A percentile compares a stretch with the other conserved stretches of the same genome.
These are phyloP conservation scores for Mucuna pruriens DNA, from an alignment of 306 rosid genomes.

Conservation along the genomic window DNA sequence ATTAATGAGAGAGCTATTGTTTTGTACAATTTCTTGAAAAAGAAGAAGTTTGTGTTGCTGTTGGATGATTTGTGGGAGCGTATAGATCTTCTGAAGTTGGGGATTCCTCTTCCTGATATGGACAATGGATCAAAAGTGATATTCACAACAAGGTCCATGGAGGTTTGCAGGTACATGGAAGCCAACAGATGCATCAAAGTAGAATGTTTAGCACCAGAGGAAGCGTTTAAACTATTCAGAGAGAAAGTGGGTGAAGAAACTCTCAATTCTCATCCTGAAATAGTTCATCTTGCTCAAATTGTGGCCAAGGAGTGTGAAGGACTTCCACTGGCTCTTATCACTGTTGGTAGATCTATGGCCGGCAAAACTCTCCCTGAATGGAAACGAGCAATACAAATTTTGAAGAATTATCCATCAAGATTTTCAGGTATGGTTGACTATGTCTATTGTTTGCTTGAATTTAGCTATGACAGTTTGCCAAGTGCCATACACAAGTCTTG, in stretches of 20 bases:
- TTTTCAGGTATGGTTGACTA: not conserved
- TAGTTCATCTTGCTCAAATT: not conserved
- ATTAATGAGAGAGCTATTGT: not conserved
- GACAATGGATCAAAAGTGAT: not conserved
- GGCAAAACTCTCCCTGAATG: not conserved
- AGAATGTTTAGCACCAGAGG: not conserved
- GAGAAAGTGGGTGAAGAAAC: slow-evolving; percentile 14
- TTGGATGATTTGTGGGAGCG: not conserved
- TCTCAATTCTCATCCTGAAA: slow-evolving; percentile 7
- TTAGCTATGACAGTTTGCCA: not conserved
- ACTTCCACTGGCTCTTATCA: not conserved
- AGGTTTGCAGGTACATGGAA: not conserved
- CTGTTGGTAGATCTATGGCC: not conserved
- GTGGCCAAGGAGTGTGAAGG: not conserved
- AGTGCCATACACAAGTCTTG: not conserved
- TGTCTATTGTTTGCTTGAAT: not conserved
- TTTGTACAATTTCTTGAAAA: not conserved
- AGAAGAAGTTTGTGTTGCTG: slow-evolving; percentile 2
- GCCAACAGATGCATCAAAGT: slow-evolving; percentile 4
- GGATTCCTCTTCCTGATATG: not conserved
- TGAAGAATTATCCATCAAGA: not conserved
- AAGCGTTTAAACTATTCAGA: not conserved
- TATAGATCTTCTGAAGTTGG: not conserved
- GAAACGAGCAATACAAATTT: not conserved
- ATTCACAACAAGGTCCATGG: not conserved